Conservation (phyloP, 78 protist genomes). For the Dictyostelium intermedium region DNA sequence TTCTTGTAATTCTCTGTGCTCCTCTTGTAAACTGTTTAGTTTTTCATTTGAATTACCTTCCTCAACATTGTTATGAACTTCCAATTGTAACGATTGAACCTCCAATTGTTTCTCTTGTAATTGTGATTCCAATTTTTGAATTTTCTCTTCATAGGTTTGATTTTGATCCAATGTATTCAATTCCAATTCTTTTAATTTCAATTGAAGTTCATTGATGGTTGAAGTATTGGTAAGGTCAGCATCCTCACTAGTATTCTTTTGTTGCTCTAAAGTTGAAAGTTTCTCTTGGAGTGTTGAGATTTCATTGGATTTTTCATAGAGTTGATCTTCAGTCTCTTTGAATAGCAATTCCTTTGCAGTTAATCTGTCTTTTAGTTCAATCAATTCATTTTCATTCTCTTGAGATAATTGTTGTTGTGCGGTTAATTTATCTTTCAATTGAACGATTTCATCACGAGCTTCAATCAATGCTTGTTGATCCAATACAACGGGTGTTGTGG, state of each 20-base stretch:
- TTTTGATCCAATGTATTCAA: neutral
- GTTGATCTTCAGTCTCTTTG: neutral
- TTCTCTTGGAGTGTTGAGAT: neutral
- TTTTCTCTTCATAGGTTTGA: neutral
- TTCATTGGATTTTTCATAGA: neutral
- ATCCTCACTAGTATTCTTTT: neutral
- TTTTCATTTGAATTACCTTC: neutral
- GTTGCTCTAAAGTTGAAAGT: neutral
- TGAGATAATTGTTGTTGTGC: neutral
- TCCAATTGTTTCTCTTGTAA: neutral
- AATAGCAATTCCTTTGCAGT: neutral
- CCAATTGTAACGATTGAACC: neutral
- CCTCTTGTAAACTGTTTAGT: neutral
- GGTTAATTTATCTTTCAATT: neutral
- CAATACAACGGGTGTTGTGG: neutral
- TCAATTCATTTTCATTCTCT: neutral
- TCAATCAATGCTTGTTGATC: neutral
- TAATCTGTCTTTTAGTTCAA: neutral
- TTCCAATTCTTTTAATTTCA: neutral
- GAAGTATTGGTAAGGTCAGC: neutral
- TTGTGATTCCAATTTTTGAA: neutral
- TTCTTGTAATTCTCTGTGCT: neutral
- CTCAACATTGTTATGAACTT: neutral
- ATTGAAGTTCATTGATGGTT: neutral
- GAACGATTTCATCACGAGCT: neutral